Conservation (phyloP, 2,329 filamentous ascomycete genomes). For the Colletotrichum eremochloae region DNA sequence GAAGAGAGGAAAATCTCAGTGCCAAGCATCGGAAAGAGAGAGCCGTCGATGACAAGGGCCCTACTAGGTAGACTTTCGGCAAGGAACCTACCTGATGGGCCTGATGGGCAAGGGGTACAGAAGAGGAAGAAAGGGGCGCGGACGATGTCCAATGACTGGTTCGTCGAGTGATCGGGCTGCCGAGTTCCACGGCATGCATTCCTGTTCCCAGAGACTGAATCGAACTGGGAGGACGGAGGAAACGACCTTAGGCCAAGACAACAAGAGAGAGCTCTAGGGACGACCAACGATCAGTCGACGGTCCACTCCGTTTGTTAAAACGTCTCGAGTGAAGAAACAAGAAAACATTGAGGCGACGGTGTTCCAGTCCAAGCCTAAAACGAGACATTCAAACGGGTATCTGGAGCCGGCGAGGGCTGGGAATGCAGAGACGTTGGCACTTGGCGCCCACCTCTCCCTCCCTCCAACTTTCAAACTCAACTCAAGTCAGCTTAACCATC, state of each 20-base stretch:
- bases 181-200: slow-evolving; percentile 31
- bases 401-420: slow-evolving; percentile 26
- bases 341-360: slow-evolving; percentile 12
- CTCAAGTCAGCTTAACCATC: slow-evolving; percentile 13
- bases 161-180: slow-evolving; percentile 28
- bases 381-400: slow-evolving; percentile 37
- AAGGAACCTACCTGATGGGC: not conserved
- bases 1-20: slow-evolving; percentile 31
- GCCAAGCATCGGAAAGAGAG: slow-evolving; percentile 37
- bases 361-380: slow-evolving; percentile 15
- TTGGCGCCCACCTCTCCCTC: slow-evolving; percentile 10
- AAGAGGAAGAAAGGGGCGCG: slow-evolving; percentile 20
- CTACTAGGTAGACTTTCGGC: slow-evolving; percentile 20
- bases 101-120: slow-evolving; percentile 16
- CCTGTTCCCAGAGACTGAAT: slow-evolving; percentile 18
- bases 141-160: slow-evolving; percentile 19
- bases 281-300: not conserved
- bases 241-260: slow-evolving; percentile 21
- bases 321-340: slow-evolving; percentile 32
- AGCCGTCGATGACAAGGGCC: slow-evolving; percentile 45
- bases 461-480: not conserved
- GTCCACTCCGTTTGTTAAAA: slow-evolving; percentile 5
- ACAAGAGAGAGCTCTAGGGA: not conserved
- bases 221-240: not conserved
- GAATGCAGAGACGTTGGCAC: slow-evolving; percentile 22